Conservation (phyloP, 352 stramenopile species). For the Pythium angustatum region DNA sequence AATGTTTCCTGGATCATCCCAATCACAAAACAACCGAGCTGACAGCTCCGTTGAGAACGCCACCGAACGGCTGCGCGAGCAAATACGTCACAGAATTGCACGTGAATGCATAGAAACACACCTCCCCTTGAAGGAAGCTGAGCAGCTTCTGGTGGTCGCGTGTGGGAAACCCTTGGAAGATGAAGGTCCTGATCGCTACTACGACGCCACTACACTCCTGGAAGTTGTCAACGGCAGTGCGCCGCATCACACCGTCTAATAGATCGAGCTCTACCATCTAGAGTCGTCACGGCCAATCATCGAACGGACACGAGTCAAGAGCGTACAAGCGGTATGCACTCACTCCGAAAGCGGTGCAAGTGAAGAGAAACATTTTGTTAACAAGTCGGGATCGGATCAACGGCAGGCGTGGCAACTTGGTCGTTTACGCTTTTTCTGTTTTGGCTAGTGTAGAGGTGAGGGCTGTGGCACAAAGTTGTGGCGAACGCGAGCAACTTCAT, state of each 20-base stretch:
- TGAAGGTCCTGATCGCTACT: slow-evolving; percentile 46
- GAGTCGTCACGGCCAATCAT: too few species aligned
- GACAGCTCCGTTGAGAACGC: neutral
- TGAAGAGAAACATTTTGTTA: too few species aligned
- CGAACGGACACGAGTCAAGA: too few species aligned
- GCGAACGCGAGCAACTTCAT: too few species aligned
- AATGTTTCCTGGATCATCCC: neutral
- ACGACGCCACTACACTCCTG: slow-evolving; percentile 32
- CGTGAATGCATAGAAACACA: slow-evolving; percentile 53
- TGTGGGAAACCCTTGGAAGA: slow-evolving; percentile 67
- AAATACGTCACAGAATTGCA: slow-evolving; percentile 64
- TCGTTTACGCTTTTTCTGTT: too few species aligned
- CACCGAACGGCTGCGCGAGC: slow-evolving; percentile 28
- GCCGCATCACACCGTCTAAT: slow-evolving; percentile 47
- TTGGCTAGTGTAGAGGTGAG: too few species aligned
- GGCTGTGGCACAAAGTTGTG: too few species aligned
- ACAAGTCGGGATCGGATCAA: too few species aligned
- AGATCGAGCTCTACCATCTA: too few species aligned
- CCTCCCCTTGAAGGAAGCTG: slow-evolving; percentile 63
- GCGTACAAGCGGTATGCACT: too few species aligned
- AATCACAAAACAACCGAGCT: neutral
- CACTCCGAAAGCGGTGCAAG: too few species aligned
- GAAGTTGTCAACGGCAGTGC: slow-evolving; percentile 52
- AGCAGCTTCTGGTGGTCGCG: slow-evolving; percentile 50
- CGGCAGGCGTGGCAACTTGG: too few species aligned